Base-by-base conservation (phyloP, 371 early-diverging fungal genomes). In the Mucor irregularis region DNA sequence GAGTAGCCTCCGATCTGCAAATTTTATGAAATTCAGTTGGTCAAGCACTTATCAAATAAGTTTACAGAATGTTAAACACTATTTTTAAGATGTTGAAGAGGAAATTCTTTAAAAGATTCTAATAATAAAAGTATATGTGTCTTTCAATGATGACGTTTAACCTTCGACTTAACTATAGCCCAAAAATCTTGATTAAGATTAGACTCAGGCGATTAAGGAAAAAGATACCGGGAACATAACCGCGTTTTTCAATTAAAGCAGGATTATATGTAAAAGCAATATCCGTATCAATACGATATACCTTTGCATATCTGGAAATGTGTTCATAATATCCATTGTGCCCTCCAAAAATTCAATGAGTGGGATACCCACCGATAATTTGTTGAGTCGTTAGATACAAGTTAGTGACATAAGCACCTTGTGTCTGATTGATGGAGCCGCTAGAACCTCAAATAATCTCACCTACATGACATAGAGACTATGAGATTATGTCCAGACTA, bases 221-320 rank as follows among this genome's bases (percentile, higher is more conserved):
- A 53, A 47, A 59, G 49, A 16, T 53, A 53, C 53, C 60, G 5
- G 60, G 53, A 40, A 53, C 30, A 53, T 60, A 59, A n/a, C 59
- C 53, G 13, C 48, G n/a, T 28, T 52, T 37, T 46, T 37, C 45
- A 33, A 59, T 59, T 8, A 59, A 0, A 29, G 7, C 16, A 30
- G 59, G 53, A 46, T 16, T 16, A 30, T 59, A 47, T 49, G 44
- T 57, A 31, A 33, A 42, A 49, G 33, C 57, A 17, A 43, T 57
- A 14, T 49, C 42, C 49, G 44, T 57, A 35, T 39, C 30, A 46
- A 51, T 46, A 52, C 34, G 31, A 38, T 28, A 34, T 25, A 49
- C n/a, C 44, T 51, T 44, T 35, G 49, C 51, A 58, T 50, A 9
- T 45, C 46, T 25, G 58, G 51, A 45, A 58, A 49, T 21, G 44